A percentile compares a stretch with the other conserved stretches of the same genome.
Evolutionary conservation across 2,329 filamentous ascomycete genomes (phyloP).

Genomic region (Exophiala xenobiotica): DNA sequence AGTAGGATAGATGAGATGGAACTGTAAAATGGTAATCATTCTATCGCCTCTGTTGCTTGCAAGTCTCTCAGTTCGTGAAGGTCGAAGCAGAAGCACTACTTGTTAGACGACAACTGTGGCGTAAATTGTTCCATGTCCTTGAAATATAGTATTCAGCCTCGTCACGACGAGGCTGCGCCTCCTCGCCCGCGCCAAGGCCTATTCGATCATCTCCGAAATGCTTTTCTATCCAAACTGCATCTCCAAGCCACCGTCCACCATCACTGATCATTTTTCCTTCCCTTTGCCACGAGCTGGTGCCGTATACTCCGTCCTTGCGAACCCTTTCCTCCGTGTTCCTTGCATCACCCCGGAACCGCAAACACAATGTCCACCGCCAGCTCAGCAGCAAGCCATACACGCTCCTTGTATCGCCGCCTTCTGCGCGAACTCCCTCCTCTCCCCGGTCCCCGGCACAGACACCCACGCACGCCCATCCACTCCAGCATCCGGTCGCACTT

Average conservation of each 20-base stretch:
- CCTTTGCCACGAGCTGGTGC: no score
- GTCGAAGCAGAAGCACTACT: neutral
- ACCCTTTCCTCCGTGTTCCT: neutral
- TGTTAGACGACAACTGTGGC: no score
- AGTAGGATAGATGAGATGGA: neutral
- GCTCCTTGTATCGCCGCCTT: slow-evolving; percentile 81
- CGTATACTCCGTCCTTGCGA: no score
- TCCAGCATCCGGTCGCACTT: slow-evolving; percentile 66
- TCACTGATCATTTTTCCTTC: no score
- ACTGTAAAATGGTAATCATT: neutral
- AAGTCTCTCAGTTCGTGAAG: neutral
- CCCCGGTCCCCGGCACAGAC: slow-evolving; percentile 34
- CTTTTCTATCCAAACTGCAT: no score
- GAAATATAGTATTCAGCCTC: no score
- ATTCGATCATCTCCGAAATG: neutral
- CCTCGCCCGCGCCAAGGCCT: neutral
- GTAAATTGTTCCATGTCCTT: no score
- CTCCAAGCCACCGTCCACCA: neutral
- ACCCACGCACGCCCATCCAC: slow-evolving; percentile 62
- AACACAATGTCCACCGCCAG: slow-evolving; percentile 9
- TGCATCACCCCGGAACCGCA: neutral
- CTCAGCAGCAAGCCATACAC: slow-evolving; percentile 52
- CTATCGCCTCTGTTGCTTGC: neutral
- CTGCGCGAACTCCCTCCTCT: slow-evolving; percentile 81
- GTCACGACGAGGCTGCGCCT: neutral